Evolutionary conservation across 2,329 filamentous ascomycete genomes (phyloP).

Genomic region (Scedosporium apiospermum): DNA sequence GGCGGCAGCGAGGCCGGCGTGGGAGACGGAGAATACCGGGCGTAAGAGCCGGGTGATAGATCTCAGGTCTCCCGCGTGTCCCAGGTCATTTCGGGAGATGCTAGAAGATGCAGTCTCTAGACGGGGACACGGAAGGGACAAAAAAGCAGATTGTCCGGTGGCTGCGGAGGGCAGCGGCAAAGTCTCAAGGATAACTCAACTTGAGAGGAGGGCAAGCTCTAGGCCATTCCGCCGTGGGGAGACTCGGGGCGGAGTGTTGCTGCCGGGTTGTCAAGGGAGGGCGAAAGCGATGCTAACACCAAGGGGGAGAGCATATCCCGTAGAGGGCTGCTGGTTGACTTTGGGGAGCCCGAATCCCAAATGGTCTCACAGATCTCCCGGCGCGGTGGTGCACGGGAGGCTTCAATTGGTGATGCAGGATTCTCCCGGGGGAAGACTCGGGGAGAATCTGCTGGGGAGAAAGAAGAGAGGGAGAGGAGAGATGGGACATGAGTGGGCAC

Average conservation of each 20-base stretch:
- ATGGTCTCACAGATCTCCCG: no score
- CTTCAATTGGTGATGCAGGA: background rate
- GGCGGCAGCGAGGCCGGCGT: background rate
- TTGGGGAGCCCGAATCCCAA: no score
- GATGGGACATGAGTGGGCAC: slow-evolving; percentile 5
- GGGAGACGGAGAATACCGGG: background rate
- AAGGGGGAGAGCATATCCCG: no score
- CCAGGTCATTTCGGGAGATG: background rate
- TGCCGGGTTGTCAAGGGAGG: no score
- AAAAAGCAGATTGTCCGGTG: background rate
- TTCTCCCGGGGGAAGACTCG: slow-evolving; percentile 9
- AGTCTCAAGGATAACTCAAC: background rate
- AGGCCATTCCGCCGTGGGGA: background rate
- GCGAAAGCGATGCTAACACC: no score
- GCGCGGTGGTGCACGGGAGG: no score
- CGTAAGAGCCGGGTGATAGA: background rate
- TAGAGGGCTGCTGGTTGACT: no score
- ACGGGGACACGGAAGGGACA: background rate
- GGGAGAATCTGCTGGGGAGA: slow-evolving; percentile 1
- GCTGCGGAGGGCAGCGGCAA: background rate
- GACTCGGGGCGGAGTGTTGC: no score
- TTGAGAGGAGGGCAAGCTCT: slow-evolving; percentile 9
- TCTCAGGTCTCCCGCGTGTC: background rate
- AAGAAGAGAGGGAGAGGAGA: slow-evolving; percentile 9
- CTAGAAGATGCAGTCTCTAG: background rate